Evolutionary conservation across 805 yeast genomes (phyloP).

Genomic region (Suhomyces canberraensis): DNA sequence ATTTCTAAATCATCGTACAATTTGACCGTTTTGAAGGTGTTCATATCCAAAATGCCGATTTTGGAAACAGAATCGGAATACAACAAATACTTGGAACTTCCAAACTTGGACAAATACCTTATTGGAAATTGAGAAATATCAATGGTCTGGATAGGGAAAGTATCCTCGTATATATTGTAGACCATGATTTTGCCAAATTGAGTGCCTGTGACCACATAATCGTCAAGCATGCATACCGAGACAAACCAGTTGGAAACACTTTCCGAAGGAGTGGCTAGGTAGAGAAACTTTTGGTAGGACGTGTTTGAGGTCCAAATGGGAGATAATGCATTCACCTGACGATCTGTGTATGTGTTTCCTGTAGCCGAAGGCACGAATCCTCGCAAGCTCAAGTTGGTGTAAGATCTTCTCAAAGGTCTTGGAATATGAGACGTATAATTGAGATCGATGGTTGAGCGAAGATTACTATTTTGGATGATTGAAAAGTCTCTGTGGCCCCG

Average conservation of each 20-base stretch:
- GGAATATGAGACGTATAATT: not conserved
- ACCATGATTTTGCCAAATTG: constrained; percentile 29
- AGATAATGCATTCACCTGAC: constrained; percentile 10
- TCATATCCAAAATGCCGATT: constrained; percentile 23
- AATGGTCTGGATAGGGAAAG: constrained; percentile 10
- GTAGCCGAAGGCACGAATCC: not conserved
- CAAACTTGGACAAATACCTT: constrained; percentile 14
- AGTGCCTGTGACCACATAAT: constrained; percentile 23
- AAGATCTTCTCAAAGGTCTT: constrained; percentile 5
- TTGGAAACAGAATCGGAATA: constrained; percentile 30
- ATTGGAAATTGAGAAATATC: constrained; percentile 26
- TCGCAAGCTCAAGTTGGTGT: constrained; percentile 3
- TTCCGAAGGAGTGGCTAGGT: constrained; percentile 9
- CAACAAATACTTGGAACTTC: constrained; percentile 15
- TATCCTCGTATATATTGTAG: constrained; percentile 15
- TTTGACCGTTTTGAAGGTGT: constrained; percentile 12
- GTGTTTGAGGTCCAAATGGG: constrained; percentile 15
- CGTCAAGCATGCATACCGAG: constrained; percentile 16
- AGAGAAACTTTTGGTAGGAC: constrained; percentile 7
- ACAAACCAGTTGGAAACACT: constrained; percentile 20
- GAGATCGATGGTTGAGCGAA: constrained; percentile 3
- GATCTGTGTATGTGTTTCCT: constrained; percentile 1
- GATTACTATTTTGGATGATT: constrained; percentile 2
- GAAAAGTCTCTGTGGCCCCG: not conserved
- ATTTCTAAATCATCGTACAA: constrained; percentile 20